phyloP scores from a whole-genome alignment of 305 asterid species.

The Fraxinus angustifolia region DNA sequence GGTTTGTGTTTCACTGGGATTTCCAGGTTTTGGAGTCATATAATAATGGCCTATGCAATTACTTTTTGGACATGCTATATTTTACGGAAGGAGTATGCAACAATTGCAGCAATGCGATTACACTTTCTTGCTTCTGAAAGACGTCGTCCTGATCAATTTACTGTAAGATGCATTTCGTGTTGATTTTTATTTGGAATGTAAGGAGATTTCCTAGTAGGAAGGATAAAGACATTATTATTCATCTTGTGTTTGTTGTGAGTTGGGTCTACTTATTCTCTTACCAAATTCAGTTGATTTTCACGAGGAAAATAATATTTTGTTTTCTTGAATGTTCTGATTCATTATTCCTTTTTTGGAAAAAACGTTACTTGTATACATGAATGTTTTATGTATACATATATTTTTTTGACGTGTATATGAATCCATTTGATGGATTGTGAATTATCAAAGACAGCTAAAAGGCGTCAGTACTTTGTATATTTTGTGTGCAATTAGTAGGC shows the following conservation, averaged over 20 bases:
- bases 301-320: not conserved
- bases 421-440: not conserved
- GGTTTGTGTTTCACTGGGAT: constrained; percentile 17
- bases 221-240: not conserved
- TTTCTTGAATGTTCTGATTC: not conserved
- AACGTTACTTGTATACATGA: not conserved
- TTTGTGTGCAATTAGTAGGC: not conserved
- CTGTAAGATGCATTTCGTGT: constrained; percentile 46
- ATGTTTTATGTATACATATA: not conserved
- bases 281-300: not conserved
- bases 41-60: constrained; percentile 82
- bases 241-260: not conserved
- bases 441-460: not conserved
- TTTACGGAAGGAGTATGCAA: constrained; percentile 70
- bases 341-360: not conserved
- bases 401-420: not conserved
- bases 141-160: constrained; percentile 93
- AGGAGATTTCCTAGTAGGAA: not conserved
- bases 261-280: not conserved
- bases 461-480: not conserved
- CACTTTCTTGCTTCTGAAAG: constrained; percentile 84
- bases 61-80: constrained; percentile 87
- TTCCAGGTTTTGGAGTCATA: constrained; percentile 90
- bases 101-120: constrained; percentile 75
- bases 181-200: constrained; percentile 1